phyloP scores from a whole-genome alignment of 2,329 filamentous ascomycete genomes.

The Phialemonium atrogriseum region DNA sequence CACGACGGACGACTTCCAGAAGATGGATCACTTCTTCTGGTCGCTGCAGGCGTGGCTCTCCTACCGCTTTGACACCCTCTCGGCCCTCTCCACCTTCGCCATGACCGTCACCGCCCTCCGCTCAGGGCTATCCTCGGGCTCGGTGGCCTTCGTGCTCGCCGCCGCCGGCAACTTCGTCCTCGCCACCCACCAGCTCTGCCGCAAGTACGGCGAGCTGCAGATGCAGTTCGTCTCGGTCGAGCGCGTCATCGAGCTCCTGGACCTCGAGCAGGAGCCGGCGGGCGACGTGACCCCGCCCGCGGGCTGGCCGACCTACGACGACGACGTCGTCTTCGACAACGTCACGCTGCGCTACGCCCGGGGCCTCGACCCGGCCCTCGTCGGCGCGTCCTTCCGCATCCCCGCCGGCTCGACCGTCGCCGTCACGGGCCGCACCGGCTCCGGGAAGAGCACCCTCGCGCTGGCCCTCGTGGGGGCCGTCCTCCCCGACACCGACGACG shows the following conservation, averaged over 20 bases:
- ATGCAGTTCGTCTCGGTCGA: slow-evolving; percentile 91
- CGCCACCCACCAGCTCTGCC: slow-evolving; percentile 66
- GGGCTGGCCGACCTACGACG: slow-evolving; percentile 65
- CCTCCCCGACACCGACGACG: slow-evolving; percentile 30
- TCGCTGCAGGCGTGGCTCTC: slow-evolving; percentile 78
- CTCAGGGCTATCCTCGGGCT: slow-evolving; percentile 64
- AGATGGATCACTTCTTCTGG: slow-evolving; percentile 96
- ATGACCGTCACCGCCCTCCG: slow-evolving; percentile 69
- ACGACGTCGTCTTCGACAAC: slow-evolving; percentile 67
- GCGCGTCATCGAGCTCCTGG: slow-evolving; percentile 71
- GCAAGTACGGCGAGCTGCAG: slow-evolving; percentile 74
- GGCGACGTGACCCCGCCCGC: slow-evolving; percentile 63
- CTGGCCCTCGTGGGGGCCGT: slow-evolving; percentile 50
- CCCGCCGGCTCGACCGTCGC: slow-evolving; percentile 54
- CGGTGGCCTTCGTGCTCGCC: slow-evolving; percentile 77
- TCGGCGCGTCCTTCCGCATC: slow-evolving; percentile 62
- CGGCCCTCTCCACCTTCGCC: slow-evolving; percentile 63
- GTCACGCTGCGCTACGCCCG: slow-evolving; percentile 75
- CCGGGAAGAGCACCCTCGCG: slow-evolving; percentile 74
- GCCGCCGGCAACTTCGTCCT: slow-evolving; percentile 61
- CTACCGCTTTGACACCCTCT: slow-evolving; percentile 67
- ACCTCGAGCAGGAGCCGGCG: slow-evolving; percentile 65
- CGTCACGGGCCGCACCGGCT: slow-evolving; percentile 76
- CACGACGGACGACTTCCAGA: slow-evolving; percentile 82
- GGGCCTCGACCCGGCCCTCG: slow-evolving; percentile 64